phyloP scores from a whole-genome alignment of 768 basidiomycete species.

The Austroboletus eburneus region DNA sequence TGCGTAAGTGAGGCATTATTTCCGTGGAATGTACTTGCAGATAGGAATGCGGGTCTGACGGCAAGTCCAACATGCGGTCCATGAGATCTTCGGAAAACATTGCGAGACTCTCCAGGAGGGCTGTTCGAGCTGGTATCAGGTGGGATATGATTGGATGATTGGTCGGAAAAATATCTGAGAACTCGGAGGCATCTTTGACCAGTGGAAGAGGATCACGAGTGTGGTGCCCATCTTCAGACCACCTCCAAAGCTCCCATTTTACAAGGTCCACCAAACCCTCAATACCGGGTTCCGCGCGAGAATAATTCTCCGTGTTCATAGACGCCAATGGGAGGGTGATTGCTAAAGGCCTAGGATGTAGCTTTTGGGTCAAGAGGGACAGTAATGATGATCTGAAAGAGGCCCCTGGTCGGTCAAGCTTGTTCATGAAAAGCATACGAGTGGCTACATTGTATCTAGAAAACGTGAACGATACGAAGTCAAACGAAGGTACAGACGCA shows the following conservation, averaged over 20 bases:
- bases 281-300: constrained; percentile 76
- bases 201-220: constrained; percentile 48
- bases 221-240: constrained; percentile 48
- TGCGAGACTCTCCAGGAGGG: constrained; percentile 72
- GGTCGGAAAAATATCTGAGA: constrained; percentile 43
- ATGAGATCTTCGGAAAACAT: constrained; percentile 82
- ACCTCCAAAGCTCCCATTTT: constrained; percentile 81
- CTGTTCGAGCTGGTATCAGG: constrained; percentile 60
- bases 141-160: constrained; percentile 68
- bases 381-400: constrained; percentile 66
- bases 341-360: constrained; percentile 70
- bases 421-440: constrained; percentile 80
- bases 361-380: constrained; percentile 69
- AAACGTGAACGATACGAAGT: background rate
- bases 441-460: constrained; percentile 75
- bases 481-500: constrained; percentile 25
- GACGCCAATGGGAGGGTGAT: constrained; percentile 77
- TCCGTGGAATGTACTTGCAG: constrained; percentile 48
- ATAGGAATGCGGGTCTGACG: constrained; percentile 60
- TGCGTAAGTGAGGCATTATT: constrained; percentile 63
- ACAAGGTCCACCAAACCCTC: constrained; percentile 80
- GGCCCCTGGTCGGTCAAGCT: constrained; percentile 83
- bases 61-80: constrained; percentile 57
- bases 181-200: constrained; percentile 40
- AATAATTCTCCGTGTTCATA: constrained; percentile 62